phyloP scores from a whole-genome alignment of 192 early-diverging fungal species.

The Podochytrium sp. region DNA sequence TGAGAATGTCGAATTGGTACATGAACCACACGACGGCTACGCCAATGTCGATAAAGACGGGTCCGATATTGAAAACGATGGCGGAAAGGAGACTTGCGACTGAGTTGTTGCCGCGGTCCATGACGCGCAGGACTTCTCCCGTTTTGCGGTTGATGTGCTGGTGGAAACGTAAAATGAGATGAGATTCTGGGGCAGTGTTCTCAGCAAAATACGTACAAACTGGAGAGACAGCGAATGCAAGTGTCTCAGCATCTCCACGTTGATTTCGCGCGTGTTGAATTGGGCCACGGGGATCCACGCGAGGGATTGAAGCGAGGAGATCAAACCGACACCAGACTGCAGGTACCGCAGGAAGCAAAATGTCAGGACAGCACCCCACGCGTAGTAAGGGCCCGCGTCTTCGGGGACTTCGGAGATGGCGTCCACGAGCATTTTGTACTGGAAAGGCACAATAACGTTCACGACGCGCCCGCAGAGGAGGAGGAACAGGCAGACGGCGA shows the following conservation, averaged over 20 bases:
- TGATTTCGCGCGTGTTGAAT: constrained; percentile 90
- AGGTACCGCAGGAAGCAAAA: constrained; percentile 72
- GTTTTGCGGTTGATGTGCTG: constrained; percentile 14
- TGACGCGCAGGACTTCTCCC: constrained; percentile 84
- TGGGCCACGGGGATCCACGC: constrained; percentile 94
- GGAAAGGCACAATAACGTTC: constrained; percentile 82
- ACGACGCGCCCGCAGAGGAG: constrained; percentile 64
- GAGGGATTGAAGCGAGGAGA: constrained; percentile 81
- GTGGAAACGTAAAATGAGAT: no score
- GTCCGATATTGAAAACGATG: constrained; percentile 89
- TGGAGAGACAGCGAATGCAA: constrained; percentile 85
- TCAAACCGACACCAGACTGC: constrained; percentile 71
- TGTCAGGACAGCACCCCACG: constrained; percentile 60
- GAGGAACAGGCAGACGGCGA: constrained; percentile 70
- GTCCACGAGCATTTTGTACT: constrained; percentile 85
- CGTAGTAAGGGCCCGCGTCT: constrained; percentile 41
- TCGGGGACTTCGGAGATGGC: constrained; percentile 41
- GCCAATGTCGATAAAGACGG: constrained; percentile 85
- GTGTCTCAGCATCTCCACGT: constrained; percentile 88
- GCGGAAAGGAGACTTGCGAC: constrained; percentile 72
- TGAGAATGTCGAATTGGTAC: constrained; percentile 61
- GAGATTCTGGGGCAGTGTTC: background rate
- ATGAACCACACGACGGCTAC: constrained; percentile 66
- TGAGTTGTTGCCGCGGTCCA: constrained; percentile 77
- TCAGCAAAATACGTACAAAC: constrained; percentile 66